A percentile compares a stretch with the other conserved stretches of the same genome.
phyloP scores from a whole-genome alignment of 768 basidiomycete genomes.

The Mycena metata region DNA sequence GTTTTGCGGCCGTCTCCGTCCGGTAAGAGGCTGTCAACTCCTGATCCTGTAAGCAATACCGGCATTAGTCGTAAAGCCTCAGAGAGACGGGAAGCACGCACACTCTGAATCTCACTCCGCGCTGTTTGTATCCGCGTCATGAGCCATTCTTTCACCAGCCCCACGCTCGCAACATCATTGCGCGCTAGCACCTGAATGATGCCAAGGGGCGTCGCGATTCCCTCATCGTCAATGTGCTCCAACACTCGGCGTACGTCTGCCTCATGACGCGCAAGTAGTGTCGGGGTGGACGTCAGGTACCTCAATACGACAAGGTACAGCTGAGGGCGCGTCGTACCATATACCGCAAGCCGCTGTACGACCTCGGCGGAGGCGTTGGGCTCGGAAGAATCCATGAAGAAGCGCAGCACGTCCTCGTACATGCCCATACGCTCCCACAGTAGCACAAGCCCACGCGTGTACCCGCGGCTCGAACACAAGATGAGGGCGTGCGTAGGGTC shows the following conservation, averaged over 20 bases:
- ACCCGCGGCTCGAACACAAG: constrained; percentile 87
- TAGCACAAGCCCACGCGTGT: constrained; percentile 87
- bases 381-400: constrained; percentile 82
- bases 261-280: constrained; percentile 78
- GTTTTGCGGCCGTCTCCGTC: constrained; percentile 82
- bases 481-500: constrained; percentile 95
- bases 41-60: constrained; percentile 73
- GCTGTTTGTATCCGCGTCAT: constrained; percentile 82
- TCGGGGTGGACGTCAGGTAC: constrained; percentile 88
- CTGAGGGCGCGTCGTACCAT: constrained; percentile 77
- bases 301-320: constrained; percentile 91
- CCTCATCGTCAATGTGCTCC: constrained; percentile 82
- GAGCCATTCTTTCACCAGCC: constrained; percentile 93
- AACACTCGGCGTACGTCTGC: constrained; percentile 79
- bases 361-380: constrained; percentile 67
- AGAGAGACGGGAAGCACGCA: constrained; percentile 53
- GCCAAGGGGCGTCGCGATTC: constrained; percentile 89
- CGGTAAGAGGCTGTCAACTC: constrained; percentile 91
- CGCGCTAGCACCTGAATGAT: constrained; percentile 91
- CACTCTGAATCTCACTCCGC: constrained; percentile 83
- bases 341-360: constrained; percentile 77
- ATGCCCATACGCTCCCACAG: constrained; percentile 96
- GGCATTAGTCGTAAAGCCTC: constrained; percentile 16
- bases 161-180: constrained; percentile 92
- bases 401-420: constrained; percentile 95